Evolutionary conservation across 768 basidiomycete genomes (phyloP), one percentile per base, ranked within the genome.

Genomic region (Amanita subjunquillea): DNA sequence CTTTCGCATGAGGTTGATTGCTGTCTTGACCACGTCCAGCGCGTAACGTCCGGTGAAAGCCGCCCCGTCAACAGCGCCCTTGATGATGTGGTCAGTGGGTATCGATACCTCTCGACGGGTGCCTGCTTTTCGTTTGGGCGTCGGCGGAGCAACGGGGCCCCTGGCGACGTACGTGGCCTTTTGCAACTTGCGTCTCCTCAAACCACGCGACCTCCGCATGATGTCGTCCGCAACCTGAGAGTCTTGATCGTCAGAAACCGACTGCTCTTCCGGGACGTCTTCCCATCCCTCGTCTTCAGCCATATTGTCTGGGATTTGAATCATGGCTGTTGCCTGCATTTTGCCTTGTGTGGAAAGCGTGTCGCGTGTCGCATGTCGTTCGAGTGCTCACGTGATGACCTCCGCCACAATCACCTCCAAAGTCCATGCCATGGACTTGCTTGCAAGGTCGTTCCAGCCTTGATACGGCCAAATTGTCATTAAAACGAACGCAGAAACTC

Each of bases 1-100:
- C 50, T 59, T 69, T 38, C 77, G 75, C 54, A 87, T 69, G 29
- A 79, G 69, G 15, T 66, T 61, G 39, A 85, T 57, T 0, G 79
- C 73, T 17, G 64, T 69, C 39, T 61, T 62, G 52, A 81, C 25
- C 34, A 88, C 63, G 58, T 79, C 77, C 22, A 77, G 59, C 17
- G 65, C 25, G 60, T 82, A 87, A 9, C 58, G 50, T 30, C 43
- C 55, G n/a, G 63, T 59, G 56, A 62, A 73, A 41, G 49, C 55
- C 51, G 66, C 10, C 2, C 61, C 63, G 54, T 70, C 56, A 42
- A 67, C 45, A 34, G 69, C 64, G 43, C 63, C 60, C n/a, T 66
- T 56, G 7, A 64, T 43, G 10, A 70, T 50, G 27, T 61, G 63
- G 12, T 70, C 62, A 22, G 44, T 59, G 10, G 53, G 55, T 13